These are phyloP conservation scores for Rubus idaeus DNA, from an alignment of 306 rosid species.

Conservation along the genomic window DNA sequence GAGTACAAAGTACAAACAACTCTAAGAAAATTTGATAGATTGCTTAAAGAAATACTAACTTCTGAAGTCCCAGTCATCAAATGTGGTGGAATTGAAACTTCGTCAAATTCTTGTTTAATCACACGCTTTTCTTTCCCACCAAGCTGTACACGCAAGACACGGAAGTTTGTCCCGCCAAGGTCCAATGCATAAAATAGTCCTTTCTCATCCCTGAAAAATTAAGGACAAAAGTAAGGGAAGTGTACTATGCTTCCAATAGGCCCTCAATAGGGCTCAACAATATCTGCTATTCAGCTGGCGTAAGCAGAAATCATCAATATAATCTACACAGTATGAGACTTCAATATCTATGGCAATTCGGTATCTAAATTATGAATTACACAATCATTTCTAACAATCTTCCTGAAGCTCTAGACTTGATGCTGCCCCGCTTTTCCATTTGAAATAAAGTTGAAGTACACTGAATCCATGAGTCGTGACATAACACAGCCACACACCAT, in stretches of 20 bases:
- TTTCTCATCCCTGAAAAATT: constrained; percentile 66
- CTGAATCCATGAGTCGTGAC: not conserved
- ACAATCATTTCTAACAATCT: not conserved
- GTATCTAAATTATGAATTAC: not conserved
- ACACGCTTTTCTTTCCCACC: constrained; percentile 78
- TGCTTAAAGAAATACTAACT: constrained; percentile 54
- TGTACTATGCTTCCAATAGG: not conserved
- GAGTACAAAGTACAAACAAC: constrained; percentile 24
- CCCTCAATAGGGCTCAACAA: not conserved
- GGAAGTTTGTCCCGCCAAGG: constrained; percentile 98
- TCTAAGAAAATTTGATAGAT: constrained; percentile 12
- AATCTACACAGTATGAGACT: not conserved
- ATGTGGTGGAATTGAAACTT: constrained; percentile 93
- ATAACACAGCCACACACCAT: not conserved
- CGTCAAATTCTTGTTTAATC: constrained; percentile 48
- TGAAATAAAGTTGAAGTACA: not conserved
- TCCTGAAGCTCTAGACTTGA: not conserved
- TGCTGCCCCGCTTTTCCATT: not conserved
- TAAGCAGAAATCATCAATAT: not conserved
- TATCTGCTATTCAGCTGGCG: not conserved
- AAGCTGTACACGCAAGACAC: constrained; percentile 80
- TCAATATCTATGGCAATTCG: not conserved
- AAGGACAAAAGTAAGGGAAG: constrained; percentile 16
- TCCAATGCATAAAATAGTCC: constrained; percentile 92
- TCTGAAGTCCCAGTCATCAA: constrained; percentile 83